phyloP scores from a whole-genome alignment of 2,329 filamentous ascomycete species.

The Diaporthe vaccinii region DNA sequence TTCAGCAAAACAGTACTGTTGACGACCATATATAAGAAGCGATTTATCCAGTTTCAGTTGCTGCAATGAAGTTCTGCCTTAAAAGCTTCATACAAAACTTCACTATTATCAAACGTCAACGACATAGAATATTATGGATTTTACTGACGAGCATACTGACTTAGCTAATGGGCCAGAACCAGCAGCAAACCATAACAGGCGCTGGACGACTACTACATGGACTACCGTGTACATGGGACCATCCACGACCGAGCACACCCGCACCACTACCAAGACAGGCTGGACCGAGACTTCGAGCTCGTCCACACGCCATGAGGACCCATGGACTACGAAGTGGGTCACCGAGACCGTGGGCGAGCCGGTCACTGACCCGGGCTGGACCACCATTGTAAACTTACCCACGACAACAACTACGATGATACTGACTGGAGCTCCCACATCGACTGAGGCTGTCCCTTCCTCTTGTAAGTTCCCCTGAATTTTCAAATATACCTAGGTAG shows the following conservation, averaged over 20 bases:
- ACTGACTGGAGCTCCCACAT: neutral
- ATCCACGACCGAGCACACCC: neutral
- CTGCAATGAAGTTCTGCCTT: no score
- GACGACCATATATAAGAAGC: neutral
- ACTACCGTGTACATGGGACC: neutral
- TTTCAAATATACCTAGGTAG: neutral
- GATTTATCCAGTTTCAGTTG: fast-evolving
- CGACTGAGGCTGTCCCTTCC: neutral
- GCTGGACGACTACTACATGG: neutral
- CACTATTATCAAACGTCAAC: neutral
- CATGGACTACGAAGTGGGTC: neutral
- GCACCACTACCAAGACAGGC: neutral
- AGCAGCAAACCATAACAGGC: neutral
- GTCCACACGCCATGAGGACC: neutral
- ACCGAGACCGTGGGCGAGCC: neutral
- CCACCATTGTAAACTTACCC: neutral
- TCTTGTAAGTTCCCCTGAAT: neutral
- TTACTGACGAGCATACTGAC: neutral
- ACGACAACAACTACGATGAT: neutral
- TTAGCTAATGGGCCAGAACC: neutral
- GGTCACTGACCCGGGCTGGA: neutral
- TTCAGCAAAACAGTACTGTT: neutral
- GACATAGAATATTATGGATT: neutral
- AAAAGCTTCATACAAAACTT: neutral
- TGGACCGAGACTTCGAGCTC: neutral